Conservation (phyloP, 1,284 basidiomycete species). For the Ceratobasidium sp. region DNA sequence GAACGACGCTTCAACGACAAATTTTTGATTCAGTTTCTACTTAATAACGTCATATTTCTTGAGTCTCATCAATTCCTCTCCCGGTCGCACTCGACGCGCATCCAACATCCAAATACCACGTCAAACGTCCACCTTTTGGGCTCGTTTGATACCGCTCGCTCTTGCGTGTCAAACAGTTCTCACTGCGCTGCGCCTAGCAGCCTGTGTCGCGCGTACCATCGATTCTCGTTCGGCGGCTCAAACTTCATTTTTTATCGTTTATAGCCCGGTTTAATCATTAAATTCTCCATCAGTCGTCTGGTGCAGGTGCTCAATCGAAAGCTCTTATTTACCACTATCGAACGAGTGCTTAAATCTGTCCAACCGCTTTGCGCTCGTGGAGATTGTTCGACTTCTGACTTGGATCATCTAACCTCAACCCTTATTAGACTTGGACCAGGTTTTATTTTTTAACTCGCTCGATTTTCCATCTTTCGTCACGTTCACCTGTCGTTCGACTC, state of each 20-base stretch:
- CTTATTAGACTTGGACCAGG: not conserved
- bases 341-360: too few relatives aligned
- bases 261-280: too few relatives aligned
- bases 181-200: not conserved
- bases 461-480: not conserved
- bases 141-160: not conserved
- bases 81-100: not conserved
- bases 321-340: too few relatives aligned
- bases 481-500: not conserved
- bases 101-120: not conserved
- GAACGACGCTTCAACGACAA: too few relatives aligned
- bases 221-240: not conserved
- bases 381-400: not conserved
- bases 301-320: too few relatives aligned
- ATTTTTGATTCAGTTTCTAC: too few relatives aligned
- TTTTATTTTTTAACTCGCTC: not conserved
- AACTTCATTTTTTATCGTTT: not conserved
- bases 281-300: too few relatives aligned
- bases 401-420: not conserved
- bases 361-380: not conserved
- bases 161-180: not conserved
- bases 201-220: not conserved
- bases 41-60: too few relatives aligned
- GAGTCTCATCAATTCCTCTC: not conserved
- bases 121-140: too few relatives aligned